phyloP scores from a whole-genome alignment of 2,329 filamentous ascomycete species.

The Xylaria multiplex region DNA sequence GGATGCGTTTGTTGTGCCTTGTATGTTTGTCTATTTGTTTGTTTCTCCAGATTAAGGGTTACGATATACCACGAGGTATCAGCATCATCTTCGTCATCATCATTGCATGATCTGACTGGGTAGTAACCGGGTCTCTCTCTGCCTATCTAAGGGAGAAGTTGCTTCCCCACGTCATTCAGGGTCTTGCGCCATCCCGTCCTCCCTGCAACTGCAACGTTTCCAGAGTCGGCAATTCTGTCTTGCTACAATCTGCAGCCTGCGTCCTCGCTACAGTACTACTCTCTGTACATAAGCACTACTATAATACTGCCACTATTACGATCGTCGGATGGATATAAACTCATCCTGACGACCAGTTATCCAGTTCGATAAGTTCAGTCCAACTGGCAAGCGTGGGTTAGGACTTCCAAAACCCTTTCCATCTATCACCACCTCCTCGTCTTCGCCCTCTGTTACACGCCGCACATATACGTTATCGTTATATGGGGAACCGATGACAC shows the following conservation, averaged over 20 bases:
- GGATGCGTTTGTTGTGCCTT: too few relatives aligned
- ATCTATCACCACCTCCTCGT: constrained; percentile 3
- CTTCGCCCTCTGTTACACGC: constrained; percentile 8
- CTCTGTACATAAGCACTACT: constrained; percentile 15
- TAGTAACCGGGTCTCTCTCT: background rate
- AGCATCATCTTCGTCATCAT: background rate
- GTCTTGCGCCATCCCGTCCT: constrained; percentile 23
- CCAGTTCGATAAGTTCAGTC: background rate
- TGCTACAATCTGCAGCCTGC: too few relatives aligned
- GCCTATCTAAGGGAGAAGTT: background rate
- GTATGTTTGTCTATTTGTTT: background rate
- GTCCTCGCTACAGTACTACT: too few relatives aligned
- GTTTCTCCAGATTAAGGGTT: too few relatives aligned
- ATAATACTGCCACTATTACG: background rate
- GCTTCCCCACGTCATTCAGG: constrained; percentile 26
- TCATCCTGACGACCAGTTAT: background rate
- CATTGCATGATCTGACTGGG: constrained; percentile 21
- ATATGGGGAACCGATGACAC: constrained; percentile 29
- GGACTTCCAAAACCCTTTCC: background rate
- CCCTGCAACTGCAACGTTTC: constrained; percentile 46
- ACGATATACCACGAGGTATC: too few relatives aligned
- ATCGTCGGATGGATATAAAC: constrained; percentile 14
- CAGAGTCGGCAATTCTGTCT: constrained; percentile 45
- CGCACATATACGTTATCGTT: constrained; percentile 12
- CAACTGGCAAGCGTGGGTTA: background rate